These are phyloP conservation scores for Debaryomyces sp. DNA, from an alignment of 1,139 yeast species.

Conservation along the genomic window DNA sequence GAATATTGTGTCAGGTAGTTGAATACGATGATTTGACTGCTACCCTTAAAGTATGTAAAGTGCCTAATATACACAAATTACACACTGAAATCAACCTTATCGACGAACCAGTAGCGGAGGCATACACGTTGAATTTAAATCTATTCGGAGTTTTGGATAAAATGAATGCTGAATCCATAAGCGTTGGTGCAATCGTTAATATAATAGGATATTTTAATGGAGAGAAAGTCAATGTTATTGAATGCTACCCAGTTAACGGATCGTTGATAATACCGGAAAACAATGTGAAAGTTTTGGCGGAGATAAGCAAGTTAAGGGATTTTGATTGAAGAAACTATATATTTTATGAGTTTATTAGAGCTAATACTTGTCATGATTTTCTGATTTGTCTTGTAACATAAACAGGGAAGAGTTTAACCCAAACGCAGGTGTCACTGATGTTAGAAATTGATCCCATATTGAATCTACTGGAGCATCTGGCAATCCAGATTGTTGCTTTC, in stretches of 20 bases:
- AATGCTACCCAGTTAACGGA: constrained; percentile 19
- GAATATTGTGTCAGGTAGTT: constrained; percentile 35
- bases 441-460: constrained; percentile 78
- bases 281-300: constrained; percentile 15
- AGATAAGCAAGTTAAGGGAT: constrained; percentile 16
- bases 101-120: neutral
- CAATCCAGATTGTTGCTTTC: constrained; percentile 59
- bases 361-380: neutral
- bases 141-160: constrained; percentile 13
- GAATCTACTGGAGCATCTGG: constrained; percentile 68
- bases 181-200: constrained; percentile 20
- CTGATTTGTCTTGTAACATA: neutral
- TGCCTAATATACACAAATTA: constrained; percentile 14
- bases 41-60: constrained; percentile 13
- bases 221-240: constrained; percentile 19
- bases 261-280: constrained; percentile 15
- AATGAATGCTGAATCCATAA: constrained; percentile 10
- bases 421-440: constrained; percentile 17
- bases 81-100: neutral
- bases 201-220: constrained; percentile 24
- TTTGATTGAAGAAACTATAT: constrained; percentile 7
- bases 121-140: constrained; percentile 7
- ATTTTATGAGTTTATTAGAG: neutral
- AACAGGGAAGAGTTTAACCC: constrained; percentile 8
- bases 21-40: constrained; percentile 17